These are phyloP conservation scores for Pseudogymnoascus sp. DNA, from an alignment of 2,329 filamentous ascomycete species.

Conservation along the genomic window DNA sequence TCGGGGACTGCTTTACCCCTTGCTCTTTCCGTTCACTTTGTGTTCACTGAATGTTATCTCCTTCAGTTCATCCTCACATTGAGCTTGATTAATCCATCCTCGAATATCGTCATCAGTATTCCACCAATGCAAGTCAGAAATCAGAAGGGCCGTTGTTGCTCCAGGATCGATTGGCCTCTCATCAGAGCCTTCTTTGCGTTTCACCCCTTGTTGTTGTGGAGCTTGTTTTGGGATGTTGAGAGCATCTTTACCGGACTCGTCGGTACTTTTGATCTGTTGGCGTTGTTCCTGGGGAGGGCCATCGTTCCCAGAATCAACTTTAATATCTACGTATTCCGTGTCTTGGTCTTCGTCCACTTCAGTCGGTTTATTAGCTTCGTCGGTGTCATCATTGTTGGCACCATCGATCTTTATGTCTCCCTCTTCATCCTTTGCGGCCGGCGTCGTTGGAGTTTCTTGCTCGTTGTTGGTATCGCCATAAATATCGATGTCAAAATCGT, in stretches of 20 bases:
- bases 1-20: conserved; percentile 56
- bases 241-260: conserved; percentile 29
- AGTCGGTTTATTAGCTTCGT: conserved; percentile 6
- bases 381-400: conserved; percentile 17
- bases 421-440: conserved; percentile 26
- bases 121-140: conserved; percentile 95
- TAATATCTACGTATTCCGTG: conserved; percentile 34
- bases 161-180: conserved; percentile 51
- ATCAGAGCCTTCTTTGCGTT: conserved; percentile 54
- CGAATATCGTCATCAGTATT: conserved; percentile 91
- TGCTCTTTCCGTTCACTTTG: conserved; percentile 98
- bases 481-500: conserved; percentile 67
- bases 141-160: conserved; percentile 65
- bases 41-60: conserved; percentile 97
- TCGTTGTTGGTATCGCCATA: conserved; percentile 54
- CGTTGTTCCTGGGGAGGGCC: conserved; percentile 27
- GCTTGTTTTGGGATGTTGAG: conserved; percentile 31
- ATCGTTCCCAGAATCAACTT: conserved; percentile 32
- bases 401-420: conserved; percentile 32
- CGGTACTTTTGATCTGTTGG: conserved; percentile 37
- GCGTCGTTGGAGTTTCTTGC: conserved; percentile 31
- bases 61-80: conserved; percentile 74
- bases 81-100: conserved; percentile 73
- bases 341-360: conserved; percentile 33
- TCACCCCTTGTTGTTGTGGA: conserved; percentile 47